Conservation (phyloP, 2,329 filamentous ascomycete species). For the Macrophomina phaseolina region DNA sequence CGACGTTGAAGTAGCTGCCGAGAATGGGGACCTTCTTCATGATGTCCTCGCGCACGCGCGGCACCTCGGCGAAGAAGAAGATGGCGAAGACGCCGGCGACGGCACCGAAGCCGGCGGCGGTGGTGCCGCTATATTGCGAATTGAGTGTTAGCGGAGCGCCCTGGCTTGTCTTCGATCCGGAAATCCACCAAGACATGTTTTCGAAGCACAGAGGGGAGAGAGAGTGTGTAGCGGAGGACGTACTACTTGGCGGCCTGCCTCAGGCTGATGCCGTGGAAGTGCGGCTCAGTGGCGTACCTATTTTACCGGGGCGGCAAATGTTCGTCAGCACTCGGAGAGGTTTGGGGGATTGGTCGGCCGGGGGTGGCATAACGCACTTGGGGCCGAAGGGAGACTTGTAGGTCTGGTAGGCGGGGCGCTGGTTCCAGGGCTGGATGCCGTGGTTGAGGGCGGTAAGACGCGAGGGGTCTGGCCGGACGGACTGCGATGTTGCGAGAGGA, state of each 20-base stretch:
- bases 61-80: conserved; percentile 70
- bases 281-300: conserved; percentile 57
- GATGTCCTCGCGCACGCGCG: conserved; percentile 66
- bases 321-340: conserved; percentile 17
- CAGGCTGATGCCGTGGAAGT: conserved; percentile 58
- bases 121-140: conserved; percentile 39
- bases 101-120: conserved; percentile 62
- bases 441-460: not conserved
- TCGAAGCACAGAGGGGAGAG: not conserved
- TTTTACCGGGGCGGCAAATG: conserved; percentile 7
- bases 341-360: conserved; percentile 17
- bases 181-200: no score
- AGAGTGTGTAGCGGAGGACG: conserved; percentile 38
- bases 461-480: not conserved
- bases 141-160: not conserved
- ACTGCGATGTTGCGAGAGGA: not conserved
- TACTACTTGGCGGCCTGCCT: conserved; percentile 52
- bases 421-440: conserved; percentile 38
- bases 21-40: conserved; percentile 65
- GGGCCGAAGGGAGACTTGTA: conserved; percentile 65
- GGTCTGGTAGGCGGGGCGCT: conserved; percentile 51
- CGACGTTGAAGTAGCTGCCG: conserved; percentile 61
- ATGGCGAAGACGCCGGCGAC: conserved; percentile 64
- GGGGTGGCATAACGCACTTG: conserved; percentile 52
- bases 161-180: not conserved